A percentile compares a stretch with the other conserved stretches of the same genome.
phyloP scores from a whole-genome alignment of 163 green algal species.

The Prototheca stagnorum region DNA sequence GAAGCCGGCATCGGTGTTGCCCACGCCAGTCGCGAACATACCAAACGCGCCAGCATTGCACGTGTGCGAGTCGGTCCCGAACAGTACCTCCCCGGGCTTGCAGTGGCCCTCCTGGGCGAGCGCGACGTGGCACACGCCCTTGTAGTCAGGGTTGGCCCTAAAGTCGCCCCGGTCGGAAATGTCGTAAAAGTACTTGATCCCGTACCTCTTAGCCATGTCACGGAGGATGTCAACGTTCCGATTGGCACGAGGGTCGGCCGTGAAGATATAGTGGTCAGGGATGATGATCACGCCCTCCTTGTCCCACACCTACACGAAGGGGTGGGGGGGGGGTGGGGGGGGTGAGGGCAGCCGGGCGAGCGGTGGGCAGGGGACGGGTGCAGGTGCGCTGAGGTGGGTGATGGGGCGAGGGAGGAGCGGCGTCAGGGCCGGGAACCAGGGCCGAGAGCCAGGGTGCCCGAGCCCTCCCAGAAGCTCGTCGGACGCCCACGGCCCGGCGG shows the following conservation, averaged over 20 bases:
- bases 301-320: constrained; percentile 66
- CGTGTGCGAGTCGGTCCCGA: constrained; percentile 93
- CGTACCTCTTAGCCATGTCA: constrained; percentile 67
- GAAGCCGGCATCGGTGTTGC: constrained; percentile 94
- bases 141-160: constrained; percentile 93
- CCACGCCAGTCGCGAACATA: constrained; percentile 86
- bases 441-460: too few relatives aligned
- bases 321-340: too few relatives aligned
- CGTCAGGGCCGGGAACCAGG: too few relatives aligned
- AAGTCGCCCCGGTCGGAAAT: constrained; percentile 82
- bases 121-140: constrained; percentile 85
- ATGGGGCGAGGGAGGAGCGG: too few relatives aligned
- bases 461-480: too few relatives aligned
- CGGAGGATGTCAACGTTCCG: constrained; percentile 91
- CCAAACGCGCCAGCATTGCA: constrained; percentile 94
- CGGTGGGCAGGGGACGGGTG: too few relatives aligned
- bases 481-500: too few relatives aligned
- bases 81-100: constrained; percentile 81
- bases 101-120: constrained; percentile 80
- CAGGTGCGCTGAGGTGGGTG: too few relatives aligned
- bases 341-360: too few relatives aligned
- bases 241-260: constrained; percentile 76
- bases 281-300: constrained; percentile 82
- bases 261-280: constrained; percentile 98
- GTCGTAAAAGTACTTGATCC: constrained; percentile 98